Evolutionary conservation across 1,284 basidiomycete genomes (phyloP).

Genomic region (Ceratobasidium theobromae): DNA sequence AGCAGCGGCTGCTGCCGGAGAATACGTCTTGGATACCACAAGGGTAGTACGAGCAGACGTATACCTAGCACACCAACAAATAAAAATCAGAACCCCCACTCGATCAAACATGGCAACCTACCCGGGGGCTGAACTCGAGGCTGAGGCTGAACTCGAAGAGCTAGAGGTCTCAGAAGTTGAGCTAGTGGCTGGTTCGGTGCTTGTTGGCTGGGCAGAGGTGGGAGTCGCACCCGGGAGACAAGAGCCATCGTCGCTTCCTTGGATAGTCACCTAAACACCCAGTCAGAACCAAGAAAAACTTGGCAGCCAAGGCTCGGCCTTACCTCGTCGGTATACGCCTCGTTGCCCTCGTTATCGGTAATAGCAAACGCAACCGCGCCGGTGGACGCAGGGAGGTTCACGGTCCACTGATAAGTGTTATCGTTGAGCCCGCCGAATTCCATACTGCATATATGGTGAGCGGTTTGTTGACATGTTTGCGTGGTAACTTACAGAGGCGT

Average conservation of each 20-base stretch:
- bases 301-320: not conserved
- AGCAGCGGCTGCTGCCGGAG: not conserved
- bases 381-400: slow-evolving; percentile 13
- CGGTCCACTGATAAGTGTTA: slow-evolving; percentile 24
- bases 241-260: slow-evolving; percentile 3
- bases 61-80: too few relatives aligned
- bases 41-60: not conserved
- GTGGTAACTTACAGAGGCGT: slow-evolving; percentile 14
- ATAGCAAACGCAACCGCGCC: slow-evolving; percentile 24
- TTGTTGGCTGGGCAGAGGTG: not conserved
- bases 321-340: slow-evolving; percentile 28
- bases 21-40: too few relatives aligned
- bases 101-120: too few relatives aligned
- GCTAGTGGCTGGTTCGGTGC: not conserved
- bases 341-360: slow-evolving; percentile 11
- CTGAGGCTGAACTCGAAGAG: not conserved
- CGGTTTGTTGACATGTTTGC: not conserved
- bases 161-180: not conserved
- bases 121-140: too few relatives aligned
- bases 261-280: slow-evolving; percentile 6
- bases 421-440: slow-evolving; percentile 14
- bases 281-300: not conserved
- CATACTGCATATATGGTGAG: not conserved
- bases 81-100: too few relatives aligned
- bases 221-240: slow-evolving; percentile 1